Evolutionary conservation across 2,329 filamentous ascomycete genomes (phyloP).

Genomic region (Cladorrhinum sp.): DNA sequence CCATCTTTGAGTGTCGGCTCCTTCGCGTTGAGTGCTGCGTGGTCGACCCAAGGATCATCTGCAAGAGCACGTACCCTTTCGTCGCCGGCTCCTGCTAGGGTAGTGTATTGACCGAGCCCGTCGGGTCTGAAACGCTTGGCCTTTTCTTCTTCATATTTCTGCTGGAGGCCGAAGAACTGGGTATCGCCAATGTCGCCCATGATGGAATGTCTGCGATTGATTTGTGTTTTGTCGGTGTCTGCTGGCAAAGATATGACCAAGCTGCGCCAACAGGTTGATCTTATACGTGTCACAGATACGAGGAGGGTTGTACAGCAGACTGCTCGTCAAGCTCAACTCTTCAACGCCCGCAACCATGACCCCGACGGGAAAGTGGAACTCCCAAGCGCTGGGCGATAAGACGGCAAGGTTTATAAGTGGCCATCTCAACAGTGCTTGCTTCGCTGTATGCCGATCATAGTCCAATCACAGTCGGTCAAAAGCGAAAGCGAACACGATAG

Average conservation of each 20-base stretch:
- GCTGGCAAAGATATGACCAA: no score
- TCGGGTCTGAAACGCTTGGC: constrained; percentile 34
- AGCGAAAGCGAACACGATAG: no score
- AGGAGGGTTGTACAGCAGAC: no score
- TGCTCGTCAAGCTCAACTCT: no score
- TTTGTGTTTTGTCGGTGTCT: constrained; percentile 1
- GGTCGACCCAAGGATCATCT: constrained; percentile 37
- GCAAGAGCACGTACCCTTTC: constrained; percentile 28
- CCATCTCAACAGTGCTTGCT: no score
- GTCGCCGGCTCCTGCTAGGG: constrained; percentile 26
- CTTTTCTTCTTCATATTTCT: constrained; percentile 36
- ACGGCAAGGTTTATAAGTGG: background rate
- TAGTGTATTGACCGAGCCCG: constrained; percentile 34
- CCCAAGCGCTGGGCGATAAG: no score
- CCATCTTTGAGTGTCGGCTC: constrained; percentile 27
- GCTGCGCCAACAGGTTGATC: no score
- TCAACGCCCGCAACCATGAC: no score
- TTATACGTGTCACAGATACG: no score
- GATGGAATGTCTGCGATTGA: background rate
- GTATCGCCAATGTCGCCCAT: constrained; percentile 13
- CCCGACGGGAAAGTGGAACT: no score
- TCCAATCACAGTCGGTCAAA: no score
- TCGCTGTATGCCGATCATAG: no score
- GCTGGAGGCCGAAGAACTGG: constrained; percentile 24
- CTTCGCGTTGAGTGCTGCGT: constrained; percentile 31